These are phyloP conservation scores for Cutaneotrichosporon spelunceum DNA, from an alignment of 1,284 basidiomycete species.

Conservation along the genomic window DNA sequence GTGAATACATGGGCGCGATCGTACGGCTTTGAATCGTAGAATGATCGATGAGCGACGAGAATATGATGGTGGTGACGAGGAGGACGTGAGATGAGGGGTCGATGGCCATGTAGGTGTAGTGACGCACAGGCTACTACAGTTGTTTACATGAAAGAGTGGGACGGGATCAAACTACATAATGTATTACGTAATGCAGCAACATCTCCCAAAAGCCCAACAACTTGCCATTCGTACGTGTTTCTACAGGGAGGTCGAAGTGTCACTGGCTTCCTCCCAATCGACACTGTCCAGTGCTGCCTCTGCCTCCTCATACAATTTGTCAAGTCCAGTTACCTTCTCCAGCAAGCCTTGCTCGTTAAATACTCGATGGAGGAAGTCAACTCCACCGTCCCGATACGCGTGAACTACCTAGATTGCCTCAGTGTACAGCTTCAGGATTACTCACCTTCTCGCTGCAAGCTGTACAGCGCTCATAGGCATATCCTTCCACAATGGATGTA, in stretches of 20 bases:
- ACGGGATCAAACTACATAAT: neutral
- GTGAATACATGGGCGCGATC: neutral
- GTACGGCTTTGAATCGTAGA: neutral
- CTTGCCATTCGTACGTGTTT: too few relatives aligned
- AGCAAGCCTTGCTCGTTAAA: constrained; percentile 82
- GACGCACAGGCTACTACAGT: neutral
- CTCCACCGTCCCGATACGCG: constrained; percentile 71
- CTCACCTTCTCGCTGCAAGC: constrained; percentile 78
- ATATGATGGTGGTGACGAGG: neutral
- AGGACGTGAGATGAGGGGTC: neutral
- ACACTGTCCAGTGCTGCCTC: constrained; percentile 27
- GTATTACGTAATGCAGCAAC: neutral
- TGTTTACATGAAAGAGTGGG: constrained; percentile 10
- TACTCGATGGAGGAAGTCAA: constrained; percentile 72
- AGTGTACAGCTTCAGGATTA: constrained; percentile 1
- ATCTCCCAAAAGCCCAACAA: neutral
- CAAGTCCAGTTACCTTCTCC: constrained; percentile 78
- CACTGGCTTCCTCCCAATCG: constrained; percentile 26
- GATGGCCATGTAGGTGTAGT: neutral
- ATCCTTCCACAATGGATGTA: constrained; percentile 76
- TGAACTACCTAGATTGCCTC: constrained; percentile 61
- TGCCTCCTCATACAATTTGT: constrained; percentile 74
- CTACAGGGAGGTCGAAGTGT: neutral
- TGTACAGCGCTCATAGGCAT: constrained; percentile 83
- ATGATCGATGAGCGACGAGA: neutral